A percentile compares a stretch with the other conserved stretches of the same genome.
These are phyloP conservation scores for Syzygium oleosum DNA, from an alignment of 345 rosid species.

Conservation along the genomic window DNA sequence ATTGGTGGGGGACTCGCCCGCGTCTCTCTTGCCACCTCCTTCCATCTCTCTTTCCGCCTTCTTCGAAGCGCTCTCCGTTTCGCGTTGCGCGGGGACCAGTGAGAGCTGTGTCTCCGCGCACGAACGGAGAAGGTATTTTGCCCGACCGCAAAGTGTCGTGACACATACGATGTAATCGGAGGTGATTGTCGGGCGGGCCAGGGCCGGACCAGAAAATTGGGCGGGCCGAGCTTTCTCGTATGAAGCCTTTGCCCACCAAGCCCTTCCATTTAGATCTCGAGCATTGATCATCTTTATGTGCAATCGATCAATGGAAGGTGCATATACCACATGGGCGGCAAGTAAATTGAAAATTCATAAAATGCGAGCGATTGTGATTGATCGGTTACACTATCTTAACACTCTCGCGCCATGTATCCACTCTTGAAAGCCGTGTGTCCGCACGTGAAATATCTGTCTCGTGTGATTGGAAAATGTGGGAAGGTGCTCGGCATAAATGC, in stretches of 20 bases:
- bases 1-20: neutral
- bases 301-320: neutral
- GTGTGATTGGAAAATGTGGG: neutral
- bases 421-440: too few relatives aligned
- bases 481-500: neutral
- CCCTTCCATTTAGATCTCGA: neutral
- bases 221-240: neutral
- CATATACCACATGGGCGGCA: neutral
- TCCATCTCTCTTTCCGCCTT: neutral
- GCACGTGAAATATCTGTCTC: too few relatives aligned
- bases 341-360: neutral
- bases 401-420: neutral
- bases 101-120: neutral
- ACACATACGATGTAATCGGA: fast-evolving
- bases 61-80: neutral
- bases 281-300: neutral
- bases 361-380: neutral
- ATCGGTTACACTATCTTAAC: neutral
- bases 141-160: neutral
- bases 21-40: neutral
- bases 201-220: neutral
- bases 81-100: neutral
- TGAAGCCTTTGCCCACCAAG: neutral
- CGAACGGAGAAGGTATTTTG: neutral
- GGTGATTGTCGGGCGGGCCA: neutral